Evolutionary conservation across 345 rosid species (phyloP), one percentile per base, ranked within the genome.

Genomic region (Murraya koenigii): DNA sequence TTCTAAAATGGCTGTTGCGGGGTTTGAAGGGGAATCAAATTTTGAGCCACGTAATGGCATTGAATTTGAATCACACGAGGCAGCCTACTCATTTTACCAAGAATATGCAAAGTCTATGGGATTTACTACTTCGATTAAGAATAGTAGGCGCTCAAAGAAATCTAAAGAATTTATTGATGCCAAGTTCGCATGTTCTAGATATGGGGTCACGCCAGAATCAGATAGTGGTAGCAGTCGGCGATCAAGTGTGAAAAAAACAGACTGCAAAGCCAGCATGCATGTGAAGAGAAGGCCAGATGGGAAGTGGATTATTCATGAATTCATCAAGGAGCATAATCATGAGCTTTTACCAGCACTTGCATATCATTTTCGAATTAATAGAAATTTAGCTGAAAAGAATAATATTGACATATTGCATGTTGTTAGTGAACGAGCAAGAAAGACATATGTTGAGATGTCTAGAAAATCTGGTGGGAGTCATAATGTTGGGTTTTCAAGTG

Each of bases 181-280:
- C 35, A 76, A 76, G 67, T 76, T 76, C 54, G 78, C 78, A 5
- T 76, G 78, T 77, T 84, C 87, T 7, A 79, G 87, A 72, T 84
- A 81, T 69, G 87, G 87, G 58, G 58, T 81, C 69, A 79, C 82
- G 1, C 87, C 84, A 63, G 84, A 84, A 60, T 84, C 84, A 20
- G 87, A 81, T 44, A 61, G 80, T 58, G 78, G 84, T 26, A 84
- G 66, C 70, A 77, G 84, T 72, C 75, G 84, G 28, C 80, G 84
- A 65, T 81, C 87, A 22, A 71, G 79, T 69, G 82, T 81, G 69
- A 84, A 75, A 75, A 84, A 84, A 52, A 81, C 82, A n/a, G 84
- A 84, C 58, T 84, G 87, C 75, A 84, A 81, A 66, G 87, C 87
- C 22, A 84, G 87, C 67, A 84, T 84, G 87, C 87, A 84, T 68